Base-by-base conservation (phyloP, 176 grass and related monocot genomes). In the Microstegium vimineum region DNA sequence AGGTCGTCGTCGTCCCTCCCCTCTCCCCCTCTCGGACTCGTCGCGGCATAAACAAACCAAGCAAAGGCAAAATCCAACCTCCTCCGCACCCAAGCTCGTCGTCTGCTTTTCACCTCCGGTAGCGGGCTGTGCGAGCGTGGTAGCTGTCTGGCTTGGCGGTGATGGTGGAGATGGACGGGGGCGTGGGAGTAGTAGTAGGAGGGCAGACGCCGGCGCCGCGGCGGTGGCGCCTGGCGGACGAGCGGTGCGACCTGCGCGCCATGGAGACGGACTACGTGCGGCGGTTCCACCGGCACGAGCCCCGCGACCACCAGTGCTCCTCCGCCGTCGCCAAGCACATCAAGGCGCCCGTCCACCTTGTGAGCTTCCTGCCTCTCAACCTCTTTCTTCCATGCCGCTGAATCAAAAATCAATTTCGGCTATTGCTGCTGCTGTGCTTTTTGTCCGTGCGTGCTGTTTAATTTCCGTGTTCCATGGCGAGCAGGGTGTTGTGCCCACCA, bases 271-370 rank as follows among this genome's bases (percentile, higher is more conserved):
- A 97, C 57, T 87, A 85, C 69, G 89, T 97, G 16, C 78, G 92
- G 47, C 66, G 85, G 46, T 82, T 88, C 66, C 92, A 92, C 86
- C 83, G 47, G 38, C 92, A 97, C 81, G 94, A 92, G 68, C 88
- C 87, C 27, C 60, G 86, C 38, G 88, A 87, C 18, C 85, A 94
- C 83, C 94, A 97, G 92, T 97, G 94, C 72, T 89, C 87, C 74
- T 97, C 92, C 74, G 85, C 80, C 68, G 87, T 97, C 33, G 82
- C 89, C 86, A 94, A 94, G 86, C 92, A 92, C 86, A 92, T 97
- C 83, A 92, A 87, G 73, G 92, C 94, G 13, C 94, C 94, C 73
- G 90, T 94, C 62, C 85, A 97, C 80, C 90, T 97, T 10, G 94
- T 97, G 88, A 87, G 84, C 73, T 6, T 6, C 36, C 49, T 63